Percentiles rank a stretch among this genome's conserved stretches.
Evolutionary conservation across 345 rosid genomes (phyloP).

Genomic region (Passiflora organensis): DNA sequence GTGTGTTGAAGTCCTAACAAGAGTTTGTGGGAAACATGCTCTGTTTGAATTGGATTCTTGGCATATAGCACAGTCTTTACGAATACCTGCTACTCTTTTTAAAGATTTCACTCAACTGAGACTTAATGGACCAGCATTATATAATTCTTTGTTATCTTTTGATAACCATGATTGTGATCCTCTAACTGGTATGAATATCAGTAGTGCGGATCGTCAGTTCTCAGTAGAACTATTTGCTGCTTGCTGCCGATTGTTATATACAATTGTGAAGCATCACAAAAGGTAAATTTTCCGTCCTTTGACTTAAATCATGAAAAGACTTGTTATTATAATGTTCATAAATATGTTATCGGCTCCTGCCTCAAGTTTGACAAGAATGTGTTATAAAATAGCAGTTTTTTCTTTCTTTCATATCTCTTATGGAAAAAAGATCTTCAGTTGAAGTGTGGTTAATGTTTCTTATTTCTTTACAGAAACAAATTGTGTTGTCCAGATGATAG

Average conservation of each 20-base stretch:
- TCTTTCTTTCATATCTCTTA: too few species aligned
- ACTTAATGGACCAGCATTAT: slow-evolving; percentile 23
- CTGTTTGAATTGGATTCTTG: slow-evolving; percentile 63
- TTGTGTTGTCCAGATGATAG: too few species aligned
- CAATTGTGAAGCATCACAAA: slow-evolving; percentile 74
- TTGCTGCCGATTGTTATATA: slow-evolving; percentile 66
- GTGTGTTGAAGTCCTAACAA: slow-evolving; percentile 81
- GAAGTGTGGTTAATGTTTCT: too few species aligned
- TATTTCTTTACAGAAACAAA: too few species aligned
- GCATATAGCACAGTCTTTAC: slow-evolving; percentile 69
- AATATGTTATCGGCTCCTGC: neutral
- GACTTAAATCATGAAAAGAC: neutral
- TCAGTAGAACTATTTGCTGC: slow-evolving; percentile 49
- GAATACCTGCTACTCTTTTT: slow-evolving; percentile 64
- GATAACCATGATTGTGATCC: slow-evolving; percentile 24
- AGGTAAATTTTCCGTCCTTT: slow-evolving; percentile 37
- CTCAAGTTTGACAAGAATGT: too few species aligned
- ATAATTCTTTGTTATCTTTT: slow-evolving; percentile 11
- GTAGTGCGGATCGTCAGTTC: slow-evolving; percentile 47
- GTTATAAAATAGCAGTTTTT: neutral
- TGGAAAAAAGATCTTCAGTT: too few species aligned
- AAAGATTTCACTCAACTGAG: slow-evolving; percentile 38
- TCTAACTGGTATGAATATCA: slow-evolving; percentile 21
- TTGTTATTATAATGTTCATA: neutral
- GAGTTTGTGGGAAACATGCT: slow-evolving; percentile 67